These are phyloP conservation scores for Kodamaea kaohsiungensis DNA, from an alignment of 805 yeast species.

Conservation along the genomic window DNA sequence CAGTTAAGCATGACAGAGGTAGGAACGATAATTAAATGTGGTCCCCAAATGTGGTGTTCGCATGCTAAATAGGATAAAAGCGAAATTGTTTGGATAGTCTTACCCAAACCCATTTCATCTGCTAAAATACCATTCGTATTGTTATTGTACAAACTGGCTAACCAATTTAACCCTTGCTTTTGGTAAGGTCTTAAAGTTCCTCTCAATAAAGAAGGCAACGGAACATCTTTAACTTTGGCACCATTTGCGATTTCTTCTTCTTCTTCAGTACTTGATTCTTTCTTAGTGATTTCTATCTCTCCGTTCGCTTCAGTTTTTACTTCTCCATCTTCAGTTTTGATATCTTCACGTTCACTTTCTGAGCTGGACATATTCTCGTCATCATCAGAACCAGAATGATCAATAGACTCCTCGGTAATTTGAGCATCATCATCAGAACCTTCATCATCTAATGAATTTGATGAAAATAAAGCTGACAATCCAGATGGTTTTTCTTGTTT, in stretches of 20 bases:
- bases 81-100: constrained; percentile 94
- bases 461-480: constrained; percentile 10
- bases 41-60: constrained; percentile 95
- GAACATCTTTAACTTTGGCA: constrained; percentile 59
- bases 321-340: constrained; percentile 3
- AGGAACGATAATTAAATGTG: constrained; percentile 95
- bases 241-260: constrained; percentile 41
- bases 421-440: constrained; percentile 18
- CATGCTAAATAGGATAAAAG: constrained; percentile 86
- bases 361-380: constrained; percentile 9
- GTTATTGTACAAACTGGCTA: constrained; percentile 89
- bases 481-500: neutral
- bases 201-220: constrained; percentile 70
- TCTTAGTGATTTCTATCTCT: neutral
- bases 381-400: constrained; percentile 7
- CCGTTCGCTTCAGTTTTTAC: constrained; percentile 4
- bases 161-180: constrained; percentile 95
- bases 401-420: constrained; percentile 18
- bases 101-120: constrained; percentile 98
- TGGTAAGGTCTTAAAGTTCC: constrained; percentile 90
- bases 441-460: constrained; percentile 1
- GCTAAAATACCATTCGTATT: constrained; percentile 96
- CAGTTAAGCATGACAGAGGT: constrained; percentile 96
- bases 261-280: constrained; percentile 14
- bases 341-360: constrained; percentile 4